Percentiles rank a stretch among this genome's conserved stretches.
Conservation (phyloP, 148 eudicot genomes). For the Euryodendron excelsum region DNA sequence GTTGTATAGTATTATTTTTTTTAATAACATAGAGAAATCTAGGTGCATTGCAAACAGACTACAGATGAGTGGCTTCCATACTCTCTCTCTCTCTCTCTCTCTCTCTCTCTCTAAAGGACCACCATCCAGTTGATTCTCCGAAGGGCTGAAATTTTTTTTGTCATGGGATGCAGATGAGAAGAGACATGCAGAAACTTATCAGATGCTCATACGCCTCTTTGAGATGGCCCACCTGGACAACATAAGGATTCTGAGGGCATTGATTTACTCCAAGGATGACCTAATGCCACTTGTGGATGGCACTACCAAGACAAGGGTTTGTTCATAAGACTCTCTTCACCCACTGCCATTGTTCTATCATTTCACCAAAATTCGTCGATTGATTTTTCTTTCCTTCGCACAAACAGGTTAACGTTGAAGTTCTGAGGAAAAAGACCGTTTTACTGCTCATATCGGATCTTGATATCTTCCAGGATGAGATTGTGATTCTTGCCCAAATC, state of each 20-base stretch:
- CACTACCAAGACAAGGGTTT: conserved; percentile 45
- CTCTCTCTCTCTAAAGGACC: background rate
- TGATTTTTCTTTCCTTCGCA: background rate
- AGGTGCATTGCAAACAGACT: too few relatives aligned
- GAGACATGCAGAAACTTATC: conserved; percentile 60
- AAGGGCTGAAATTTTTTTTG: background rate
- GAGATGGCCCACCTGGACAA: conserved; percentile 74
- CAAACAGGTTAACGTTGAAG: conserved; percentile 66
- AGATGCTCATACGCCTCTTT: conserved; percentile 54
- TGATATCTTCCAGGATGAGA: conserved; percentile 56
- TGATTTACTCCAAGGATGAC: conserved; percentile 66
- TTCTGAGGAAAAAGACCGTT: conserved; percentile 63
- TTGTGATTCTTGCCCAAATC: conserved; percentile 40
- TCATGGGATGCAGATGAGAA: conserved; percentile 61
- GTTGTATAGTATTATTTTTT: too few relatives aligned
- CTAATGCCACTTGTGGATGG: conserved; percentile 58
- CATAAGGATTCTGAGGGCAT: conserved; percentile 54
- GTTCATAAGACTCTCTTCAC: conserved; percentile 7
- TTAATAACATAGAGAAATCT: too few relatives aligned
- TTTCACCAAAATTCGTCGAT: background rate
- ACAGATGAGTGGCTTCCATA: too few relatives aligned
- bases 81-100: too few relatives aligned
- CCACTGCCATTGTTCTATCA: background rate
- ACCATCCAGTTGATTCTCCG: background rate
- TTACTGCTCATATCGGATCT: conserved; percentile 78